Percentiles rank a stretch among this genome's conserved stretches.
phyloP scores from a whole-genome alignment of 805 yeast species.

The Pichia insulana region DNA sequence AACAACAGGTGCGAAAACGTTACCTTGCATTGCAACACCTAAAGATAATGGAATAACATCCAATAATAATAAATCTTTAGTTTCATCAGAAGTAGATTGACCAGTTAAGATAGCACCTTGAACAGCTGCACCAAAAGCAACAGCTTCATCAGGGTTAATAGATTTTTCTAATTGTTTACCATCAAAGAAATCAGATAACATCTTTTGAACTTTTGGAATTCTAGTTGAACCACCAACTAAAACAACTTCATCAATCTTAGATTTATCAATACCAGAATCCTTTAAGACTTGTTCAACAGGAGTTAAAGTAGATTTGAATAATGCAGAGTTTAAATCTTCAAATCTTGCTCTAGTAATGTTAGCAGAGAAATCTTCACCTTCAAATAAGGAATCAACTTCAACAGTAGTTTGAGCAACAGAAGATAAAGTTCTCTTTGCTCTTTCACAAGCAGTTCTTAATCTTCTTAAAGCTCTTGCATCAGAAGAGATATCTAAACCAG shows the following conservation, averaged over 20 bases:
- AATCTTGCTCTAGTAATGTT: conserved; percentile 96
- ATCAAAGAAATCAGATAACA: conserved; percentile 89
- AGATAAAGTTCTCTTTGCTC: conserved; percentile 97
- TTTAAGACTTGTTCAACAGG: conserved; percentile 94
- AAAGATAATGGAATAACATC: conserved; percentile 97
- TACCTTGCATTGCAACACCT: conserved; percentile 99
- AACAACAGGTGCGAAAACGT: conserved; percentile 96
- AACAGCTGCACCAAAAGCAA: conserved; percentile 99
- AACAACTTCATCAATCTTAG: conserved; percentile 87
- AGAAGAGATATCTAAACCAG: conserved; percentile 79
- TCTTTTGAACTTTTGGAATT: conserved; percentile 96
- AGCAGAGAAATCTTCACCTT: conserved; percentile 92
- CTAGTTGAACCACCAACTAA: conserved; percentile 98
- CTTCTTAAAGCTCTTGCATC: conserved; percentile 97
- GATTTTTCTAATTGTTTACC: conserved; percentile 96
- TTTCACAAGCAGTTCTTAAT: conserved; percentile 97
- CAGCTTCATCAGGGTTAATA: conserved; percentile 98
- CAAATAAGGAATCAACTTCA: conserved; percentile 91
- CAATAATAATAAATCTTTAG: conserved; percentile 89
- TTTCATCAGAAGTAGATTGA: conserved; percentile 79
- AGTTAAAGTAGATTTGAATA: conserved; percentile 87
- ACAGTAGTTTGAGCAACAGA: conserved; percentile 93
- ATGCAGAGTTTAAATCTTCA: conserved; percentile 88
- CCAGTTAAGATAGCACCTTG: conserved; percentile 98
- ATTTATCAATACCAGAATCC: conserved; percentile 81